Conservation (phyloP, 352 stramenopile genomes). For the Blastocystis sp. region DNA sequence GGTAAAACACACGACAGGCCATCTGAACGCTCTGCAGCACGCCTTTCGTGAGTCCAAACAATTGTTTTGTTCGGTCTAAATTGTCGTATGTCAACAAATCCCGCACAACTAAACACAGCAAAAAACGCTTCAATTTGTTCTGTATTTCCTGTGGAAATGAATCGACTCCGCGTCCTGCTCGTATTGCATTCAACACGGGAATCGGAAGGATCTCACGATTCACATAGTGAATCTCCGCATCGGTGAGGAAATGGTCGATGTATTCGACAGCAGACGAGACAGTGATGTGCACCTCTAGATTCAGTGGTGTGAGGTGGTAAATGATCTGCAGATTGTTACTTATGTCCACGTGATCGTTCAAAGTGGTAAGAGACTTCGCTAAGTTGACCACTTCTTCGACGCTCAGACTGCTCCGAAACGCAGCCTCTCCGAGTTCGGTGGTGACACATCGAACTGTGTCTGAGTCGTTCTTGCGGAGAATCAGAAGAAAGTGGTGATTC, state of each 20-base stretch:
- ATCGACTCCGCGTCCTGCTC: not conserved
- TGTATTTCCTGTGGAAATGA: not conserved
- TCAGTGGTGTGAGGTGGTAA: conserved; percentile 1
- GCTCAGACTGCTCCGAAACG: not conserved
- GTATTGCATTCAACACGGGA: not conserved
- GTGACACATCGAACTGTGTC: not conserved
- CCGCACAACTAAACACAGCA: not conserved
- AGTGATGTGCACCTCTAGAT: not conserved
- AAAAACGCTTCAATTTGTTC: not conserved
- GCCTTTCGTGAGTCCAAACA: conserved; percentile 20
- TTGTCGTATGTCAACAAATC: conserved; percentile 13
- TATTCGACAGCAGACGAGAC: not conserved
- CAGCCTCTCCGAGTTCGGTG: not conserved
- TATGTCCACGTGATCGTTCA: conserved; percentile 17
- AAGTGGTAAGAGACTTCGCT: not conserved
- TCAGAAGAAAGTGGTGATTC: not conserved
- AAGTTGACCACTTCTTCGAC: not conserved
- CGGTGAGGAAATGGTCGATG: not conserved
- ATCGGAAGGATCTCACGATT: not conserved
- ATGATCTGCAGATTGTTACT: conserved; percentile 11
- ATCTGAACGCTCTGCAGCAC: conserved; percentile 23
- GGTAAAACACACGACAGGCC: conserved; percentile 34
- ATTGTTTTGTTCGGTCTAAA: not conserved
- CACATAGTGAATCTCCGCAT: not conserved
- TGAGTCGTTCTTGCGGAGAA: not conserved